Conservation (phyloP, 371 early-diverging fungal genomes). For the Mortierella sp. region DNA sequence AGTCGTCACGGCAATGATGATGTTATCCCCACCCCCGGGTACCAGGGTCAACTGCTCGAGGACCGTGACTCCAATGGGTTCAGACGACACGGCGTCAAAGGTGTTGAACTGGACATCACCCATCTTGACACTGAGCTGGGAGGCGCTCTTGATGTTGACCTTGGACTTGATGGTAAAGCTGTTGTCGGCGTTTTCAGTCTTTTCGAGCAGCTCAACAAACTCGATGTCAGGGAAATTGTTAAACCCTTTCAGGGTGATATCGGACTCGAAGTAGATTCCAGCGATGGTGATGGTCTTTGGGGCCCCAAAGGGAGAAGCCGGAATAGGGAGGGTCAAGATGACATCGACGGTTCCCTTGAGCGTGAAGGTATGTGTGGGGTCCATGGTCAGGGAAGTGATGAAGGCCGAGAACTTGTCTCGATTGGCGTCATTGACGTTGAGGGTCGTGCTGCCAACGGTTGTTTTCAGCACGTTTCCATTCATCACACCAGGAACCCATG, state of each 20-base stretch:
- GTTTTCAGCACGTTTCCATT: background rate
- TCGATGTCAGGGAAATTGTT: background rate
- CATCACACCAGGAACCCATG: background rate
- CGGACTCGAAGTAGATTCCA: conserved; percentile 8
- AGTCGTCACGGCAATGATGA: background rate
- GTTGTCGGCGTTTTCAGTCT: background rate
- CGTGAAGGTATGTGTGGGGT: background rate
- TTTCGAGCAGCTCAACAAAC: background rate
- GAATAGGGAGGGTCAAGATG: background rate
- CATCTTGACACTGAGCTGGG: conserved; percentile 15
- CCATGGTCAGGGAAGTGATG: background rate
- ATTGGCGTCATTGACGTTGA: conserved; percentile 1
- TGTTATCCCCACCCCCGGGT: conserved; percentile 20
- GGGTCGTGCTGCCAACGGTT: background rate
- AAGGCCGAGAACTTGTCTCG: conserved; percentile 13
- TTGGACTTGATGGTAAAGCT: background rate
- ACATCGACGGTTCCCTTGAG: conserved; percentile 15
- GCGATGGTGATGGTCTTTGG: conserved; percentile 5
- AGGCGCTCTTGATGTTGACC: conserved; percentile 23
- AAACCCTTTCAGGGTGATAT: conserved; percentile 2
- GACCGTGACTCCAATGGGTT: background rate
- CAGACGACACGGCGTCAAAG: background rate
- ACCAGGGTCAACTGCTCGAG: conserved; percentile 6
- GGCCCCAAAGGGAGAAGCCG: no score
- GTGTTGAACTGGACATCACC: conserved; percentile 14